Conservation (phyloP, 2,329 filamentous ascomycete species). For the Fusarium torreyae region DNA sequence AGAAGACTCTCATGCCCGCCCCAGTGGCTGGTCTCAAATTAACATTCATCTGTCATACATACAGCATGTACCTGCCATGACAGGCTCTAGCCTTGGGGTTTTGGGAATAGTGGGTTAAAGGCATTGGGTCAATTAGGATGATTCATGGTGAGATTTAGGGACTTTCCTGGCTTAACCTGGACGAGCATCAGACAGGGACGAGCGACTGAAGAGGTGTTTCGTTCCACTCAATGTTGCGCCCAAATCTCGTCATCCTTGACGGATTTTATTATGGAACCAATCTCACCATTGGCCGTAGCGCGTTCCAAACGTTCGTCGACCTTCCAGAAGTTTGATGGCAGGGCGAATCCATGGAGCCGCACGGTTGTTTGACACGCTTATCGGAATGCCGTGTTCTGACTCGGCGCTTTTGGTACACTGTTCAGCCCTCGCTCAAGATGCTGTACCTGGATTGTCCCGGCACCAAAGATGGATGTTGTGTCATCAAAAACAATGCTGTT, state of each 20-base stretch:
- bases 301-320: slow-evolving; percentile 49
- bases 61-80: slow-evolving; percentile 7
- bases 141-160: slow-evolving; percentile 37
- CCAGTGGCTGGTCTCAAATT: slow-evolving; percentile 42
- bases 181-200: slow-evolving; percentile 34
- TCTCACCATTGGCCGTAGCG: slow-evolving; percentile 46
- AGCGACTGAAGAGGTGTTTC: slow-evolving; percentile 30
- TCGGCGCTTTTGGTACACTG: slow-evolving; percentile 24
- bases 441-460: slow-evolving; percentile 38
- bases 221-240: slow-evolving; percentile 50
- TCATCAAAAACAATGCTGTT: slow-evolving; percentile 38
- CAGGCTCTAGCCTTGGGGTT: slow-evolving; percentile 3
- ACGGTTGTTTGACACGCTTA: slow-evolving; percentile 41
- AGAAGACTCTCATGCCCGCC: slow-evolving; percentile 22
- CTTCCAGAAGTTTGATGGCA: slow-evolving; percentile 52
- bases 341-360: slow-evolving; percentile 47
- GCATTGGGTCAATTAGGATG: slow-evolving; percentile 22
- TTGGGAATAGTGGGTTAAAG: not conserved
- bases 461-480: slow-evolving; percentile 33
- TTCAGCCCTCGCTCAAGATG: slow-evolving; percentile 25
- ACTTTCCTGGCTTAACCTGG: slow-evolving; percentile 38
- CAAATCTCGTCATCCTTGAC: slow-evolving; percentile 38
- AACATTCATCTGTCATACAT: slow-evolving; percentile 17
- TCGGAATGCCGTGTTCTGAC: slow-evolving; percentile 26
- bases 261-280: slow-evolving; percentile 49